Evolutionary conservation across 1,284 basidiomycete genomes (phyloP), one percentile per base, ranked within the genome.

Genomic region (Lentinula novae-zelandiae): DNA sequence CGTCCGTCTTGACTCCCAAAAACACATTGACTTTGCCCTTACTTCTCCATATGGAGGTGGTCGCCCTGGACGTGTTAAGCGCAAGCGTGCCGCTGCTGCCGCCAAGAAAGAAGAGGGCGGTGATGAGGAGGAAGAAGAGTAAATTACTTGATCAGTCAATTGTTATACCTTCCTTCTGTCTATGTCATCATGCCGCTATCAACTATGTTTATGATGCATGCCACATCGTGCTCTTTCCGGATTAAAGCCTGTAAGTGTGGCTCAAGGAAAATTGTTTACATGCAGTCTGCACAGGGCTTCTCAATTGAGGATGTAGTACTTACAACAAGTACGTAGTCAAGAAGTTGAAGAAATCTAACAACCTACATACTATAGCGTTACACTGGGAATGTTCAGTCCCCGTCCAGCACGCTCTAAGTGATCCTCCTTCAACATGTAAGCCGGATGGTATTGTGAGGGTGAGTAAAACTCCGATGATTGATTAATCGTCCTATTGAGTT

Each of bases 21-120:
- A 95, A 71, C 96, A 99, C 87, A 96, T 99, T 76, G 96, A 99
- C 86, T 98, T 98, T 75, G 92, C 96, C 50, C 89, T 97, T 72
- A 98, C 92, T 66, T 97, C 95, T 68, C 96, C 96, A 60, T 98
- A 96, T 76, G 97, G 96, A 75, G 96, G 96, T 75, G 96, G 92
- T 70, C 93, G 96, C 69, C 82, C 96, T 66, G 96, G 97, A 72
- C 96, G 97, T 74, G 95, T 98, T 75, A 98, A 99, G 92, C 89
- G 97, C 79, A 98, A 98, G 94, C 94, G 96, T 72, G 92, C 92
- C 68, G 88, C 88, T 67, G 93, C 94, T 59, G 95, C 96, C 64
- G 93, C 92, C 68, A 95, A 90, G 82, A 92, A 90, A 80, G 93
- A 90, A 71, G 95, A 89, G 69, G 96, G 87, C 66, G 95, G 86